These are phyloP conservation scores for Echium plantagineum DNA, from an alignment of 257 asterid species.

Conservation along the genomic window DNA sequence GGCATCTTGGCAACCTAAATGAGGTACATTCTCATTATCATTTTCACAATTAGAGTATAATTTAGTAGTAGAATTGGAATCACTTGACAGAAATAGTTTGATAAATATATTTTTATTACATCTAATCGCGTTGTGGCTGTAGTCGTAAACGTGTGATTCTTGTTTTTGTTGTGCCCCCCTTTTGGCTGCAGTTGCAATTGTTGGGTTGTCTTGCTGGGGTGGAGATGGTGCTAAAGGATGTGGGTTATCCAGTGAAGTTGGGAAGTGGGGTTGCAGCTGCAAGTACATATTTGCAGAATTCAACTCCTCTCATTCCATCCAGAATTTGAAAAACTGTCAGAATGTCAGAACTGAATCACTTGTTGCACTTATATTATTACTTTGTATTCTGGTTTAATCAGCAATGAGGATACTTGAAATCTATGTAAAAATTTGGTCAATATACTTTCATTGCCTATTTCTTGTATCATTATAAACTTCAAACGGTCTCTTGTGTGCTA, in stretches of 20 bases:
- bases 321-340: conserved; percentile 87
- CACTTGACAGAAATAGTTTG: too few species aligned
- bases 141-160: background rate
- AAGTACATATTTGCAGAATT: conserved; percentile 65
- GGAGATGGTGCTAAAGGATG: conserved; percentile 94
- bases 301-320: conserved; percentile 84
- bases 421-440: too few species aligned
- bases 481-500: too few species aligned
- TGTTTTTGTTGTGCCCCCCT: background rate
- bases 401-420: too few species aligned
- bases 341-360: background rate
- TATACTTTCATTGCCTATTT: too few species aligned
- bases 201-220: conserved; percentile 96
- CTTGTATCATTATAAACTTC: too few species aligned
- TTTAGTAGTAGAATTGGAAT: too few species aligned
- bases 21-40: conserved; percentile 38
- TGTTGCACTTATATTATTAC: background rate
- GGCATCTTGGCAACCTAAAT: conserved; percentile 91
- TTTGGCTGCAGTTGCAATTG: conserved; percentile 62
- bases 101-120: too few species aligned
- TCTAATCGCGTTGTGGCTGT: too few species aligned
- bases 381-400: too few species aligned
- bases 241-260: conserved; percentile 81
- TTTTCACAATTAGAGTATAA: background rate
- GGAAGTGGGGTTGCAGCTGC: conserved; percentile 98